phyloP scores from a whole-genome alignment of 2,329 filamentous ascomycete genomes.

The Daldinia sp. region DNA sequence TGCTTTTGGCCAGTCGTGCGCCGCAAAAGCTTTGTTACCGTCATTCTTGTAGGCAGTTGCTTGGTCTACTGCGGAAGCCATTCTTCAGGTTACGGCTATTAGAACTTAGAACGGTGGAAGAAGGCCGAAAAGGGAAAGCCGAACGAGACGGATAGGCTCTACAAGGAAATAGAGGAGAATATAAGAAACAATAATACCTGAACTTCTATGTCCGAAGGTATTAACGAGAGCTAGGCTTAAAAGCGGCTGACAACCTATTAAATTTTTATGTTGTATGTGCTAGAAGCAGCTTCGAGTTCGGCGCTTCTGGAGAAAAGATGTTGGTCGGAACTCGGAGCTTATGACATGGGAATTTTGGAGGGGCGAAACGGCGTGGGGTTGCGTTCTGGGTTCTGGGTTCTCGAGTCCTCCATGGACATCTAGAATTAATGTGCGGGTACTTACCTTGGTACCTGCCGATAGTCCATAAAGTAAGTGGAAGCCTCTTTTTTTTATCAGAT shows the following conservation, averaged over 20 bases:
- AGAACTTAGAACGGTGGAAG: slow-evolving; percentile 4
- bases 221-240: background rate
- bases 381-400: slow-evolving; percentile 9
- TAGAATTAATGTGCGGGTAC: slow-evolving; percentile 23
- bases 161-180: slow-evolving; percentile 1
- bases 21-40: slow-evolving; percentile 91
- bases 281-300: slow-evolving; percentile 22
- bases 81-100: slow-evolving; percentile 41
- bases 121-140: slow-evolving; percentile 16
- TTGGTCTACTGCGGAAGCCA: slow-evolving; percentile 67
- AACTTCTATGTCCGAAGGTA: slow-evolving; percentile 1
- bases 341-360: slow-evolving; percentile 21
- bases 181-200: background rate
- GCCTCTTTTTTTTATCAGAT: slow-evolving; percentile 13
- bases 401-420: slow-evolving; percentile 23
- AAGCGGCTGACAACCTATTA: slow-evolving; percentile 3
- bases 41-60: slow-evolving; percentile 89
- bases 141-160: background rate
- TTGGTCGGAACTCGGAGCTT: slow-evolving; percentile 46
- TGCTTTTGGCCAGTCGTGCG: slow-evolving; percentile 86
- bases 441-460: slow-evolving; percentile 3
- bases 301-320: slow-evolving; percentile 25
- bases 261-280: slow-evolving; percentile 21
- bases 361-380: slow-evolving; percentile 18
- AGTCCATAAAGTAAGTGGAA: slow-evolving; percentile 8